Percentiles rank a stretch among this genome's conserved stretches.
These are phyloP conservation scores for Luffa acutangula DNA, from an alignment of 306 rosid species.

Conservation along the genomic window DNA sequence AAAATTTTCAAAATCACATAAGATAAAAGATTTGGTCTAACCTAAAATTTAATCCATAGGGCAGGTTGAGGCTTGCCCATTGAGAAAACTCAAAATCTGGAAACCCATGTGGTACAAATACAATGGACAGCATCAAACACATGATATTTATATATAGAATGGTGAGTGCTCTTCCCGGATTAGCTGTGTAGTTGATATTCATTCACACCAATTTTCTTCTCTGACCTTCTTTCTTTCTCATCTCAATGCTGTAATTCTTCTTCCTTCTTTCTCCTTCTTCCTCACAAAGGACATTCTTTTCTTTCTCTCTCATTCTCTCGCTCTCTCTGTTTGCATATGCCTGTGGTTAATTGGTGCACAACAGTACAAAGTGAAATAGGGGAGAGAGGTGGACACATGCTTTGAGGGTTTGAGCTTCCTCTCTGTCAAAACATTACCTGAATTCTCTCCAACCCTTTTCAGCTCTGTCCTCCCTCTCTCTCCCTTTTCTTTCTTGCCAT, in stretches of 20 bases:
- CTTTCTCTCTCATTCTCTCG: not conserved
- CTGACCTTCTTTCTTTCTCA: constrained; percentile 16
- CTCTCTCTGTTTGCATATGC: constrained; percentile 9
- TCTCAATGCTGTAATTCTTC: constrained; percentile 49
- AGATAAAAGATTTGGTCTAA: not conserved
- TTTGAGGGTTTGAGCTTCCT: constrained; percentile 48
- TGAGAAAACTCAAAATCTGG: not conserved
- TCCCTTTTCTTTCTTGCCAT: constrained; percentile 3
- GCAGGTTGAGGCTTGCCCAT: not conserved
- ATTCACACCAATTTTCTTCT: constrained; percentile 19
- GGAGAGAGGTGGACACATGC: constrained; percentile 38
- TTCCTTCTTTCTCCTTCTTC: constrained; percentile 7
- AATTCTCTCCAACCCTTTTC: constrained; percentile 27
- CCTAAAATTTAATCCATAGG: not conserved
- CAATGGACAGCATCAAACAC: not conserved
- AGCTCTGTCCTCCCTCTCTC: constrained; percentile 16
- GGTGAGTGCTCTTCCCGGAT: not conserved
- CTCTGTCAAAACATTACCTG: constrained; percentile 17
- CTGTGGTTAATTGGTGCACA: constrained; percentile 16
- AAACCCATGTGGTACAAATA: constrained; percentile 8
- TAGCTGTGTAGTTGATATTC: constrained; percentile 39
- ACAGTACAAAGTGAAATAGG: constrained; percentile 13
- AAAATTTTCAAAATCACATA: not conserved
- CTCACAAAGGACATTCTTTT: constrained; percentile 10
- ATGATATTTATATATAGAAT: not conserved